A percentile compares a stretch with the other conserved stretches of the same genome.
Evolutionary conservation across 2,329 filamentous ascomycete species (phyloP).

Genomic region (Alternaria sp.): DNA sequence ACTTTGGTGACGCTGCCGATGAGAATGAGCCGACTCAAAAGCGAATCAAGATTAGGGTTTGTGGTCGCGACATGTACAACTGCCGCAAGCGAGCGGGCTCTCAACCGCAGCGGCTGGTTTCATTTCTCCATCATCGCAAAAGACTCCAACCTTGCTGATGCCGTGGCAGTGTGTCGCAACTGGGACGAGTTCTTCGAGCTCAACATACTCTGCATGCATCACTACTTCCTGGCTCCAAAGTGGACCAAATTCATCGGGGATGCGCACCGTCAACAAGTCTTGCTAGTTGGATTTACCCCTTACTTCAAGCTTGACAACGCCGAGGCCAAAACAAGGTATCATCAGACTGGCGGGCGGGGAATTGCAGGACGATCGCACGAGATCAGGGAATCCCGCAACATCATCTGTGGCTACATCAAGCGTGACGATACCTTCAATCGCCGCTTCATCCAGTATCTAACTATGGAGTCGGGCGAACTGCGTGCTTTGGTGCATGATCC

Average conservation of each 20-base stretch:
- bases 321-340: slow-evolving; percentile 43
- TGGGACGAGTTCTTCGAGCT: slow-evolving; percentile 63
- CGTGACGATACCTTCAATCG: slow-evolving; percentile 54
- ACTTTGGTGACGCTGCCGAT: slow-evolving; percentile 52
- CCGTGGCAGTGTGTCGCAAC: slow-evolving; percentile 58
- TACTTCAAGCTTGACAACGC: slow-evolving; percentile 49
- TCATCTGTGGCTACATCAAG: slow-evolving; percentile 56
- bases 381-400: slow-evolving; percentile 52
- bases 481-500: slow-evolving; percentile 28
- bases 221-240: slow-evolving; percentile 59
- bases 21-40: slow-evolving; percentile 44
- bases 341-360: slow-evolving; percentile 47
- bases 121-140: slow-evolving; percentile 62
- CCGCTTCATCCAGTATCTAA: slow-evolving; percentile 55
- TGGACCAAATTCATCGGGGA: slow-evolving; percentile 57
- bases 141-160: slow-evolving; percentile 57
- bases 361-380: slow-evolving; percentile 47
- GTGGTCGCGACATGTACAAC: slow-evolving; percentile 60
- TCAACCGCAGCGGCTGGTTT: slow-evolving; percentile 60
- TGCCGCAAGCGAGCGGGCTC: slow-evolving; percentile 59
- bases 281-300: slow-evolving; percentile 54
- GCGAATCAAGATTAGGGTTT: slow-evolving; percentile 58
- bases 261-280: slow-evolving; percentile 51
- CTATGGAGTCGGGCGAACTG: slow-evolving; percentile 52
- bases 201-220: slow-evolving; percentile 56